A percentile compares a stretch with the other conserved stretches of the same genome.
Evolutionary conservation across 495 filamentous ascomycete genomes (phyloP).

Genomic region (Penicilliopsis zonata): DNA sequence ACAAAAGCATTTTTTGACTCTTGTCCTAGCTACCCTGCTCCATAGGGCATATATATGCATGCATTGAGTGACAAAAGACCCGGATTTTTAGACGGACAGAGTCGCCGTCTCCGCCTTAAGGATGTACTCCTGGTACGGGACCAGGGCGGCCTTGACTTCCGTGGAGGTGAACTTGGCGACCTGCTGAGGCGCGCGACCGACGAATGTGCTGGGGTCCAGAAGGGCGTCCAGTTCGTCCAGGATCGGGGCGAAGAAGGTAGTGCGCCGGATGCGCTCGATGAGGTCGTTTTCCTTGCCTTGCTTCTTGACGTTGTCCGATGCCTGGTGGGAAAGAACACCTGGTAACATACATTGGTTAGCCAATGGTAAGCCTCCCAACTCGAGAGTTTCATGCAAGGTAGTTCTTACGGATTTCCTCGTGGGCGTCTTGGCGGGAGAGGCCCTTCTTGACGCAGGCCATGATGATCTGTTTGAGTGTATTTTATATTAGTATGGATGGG

Average conservation of each 20-base stretch:
- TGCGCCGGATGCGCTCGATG: constrained; percentile 62
- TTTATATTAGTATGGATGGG: no score
- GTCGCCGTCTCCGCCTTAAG: constrained; percentile 34
- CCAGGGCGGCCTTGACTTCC: constrained; percentile 39
- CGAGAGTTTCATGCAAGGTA: no score
- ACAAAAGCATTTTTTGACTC: no score
- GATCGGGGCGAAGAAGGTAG: constrained; percentile 74
- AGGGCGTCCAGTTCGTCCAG: constrained; percentile 61
- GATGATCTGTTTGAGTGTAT: constrained; percentile 52
- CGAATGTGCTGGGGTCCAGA: constrained; percentile 55
- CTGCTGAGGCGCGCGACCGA: constrained; percentile 49
- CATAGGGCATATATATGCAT: no score
- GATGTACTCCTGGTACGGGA: constrained; percentile 33
- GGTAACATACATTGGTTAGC: no score
- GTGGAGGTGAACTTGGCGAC: constrained; percentile 44
- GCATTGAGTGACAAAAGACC: no score
- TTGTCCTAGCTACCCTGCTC: no score
- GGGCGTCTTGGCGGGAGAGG: constrained; percentile 74
- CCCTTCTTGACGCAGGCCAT: constrained; percentile 74
- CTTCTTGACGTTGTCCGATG: constrained; percentile 67
- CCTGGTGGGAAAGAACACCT: constrained; percentile 79
- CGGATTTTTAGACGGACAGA: constrained; percentile 41
- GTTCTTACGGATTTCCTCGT: constrained; percentile 77
- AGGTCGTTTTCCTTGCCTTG: constrained; percentile 75
- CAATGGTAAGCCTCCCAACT: no score